phyloP scores from a whole-genome alignment of 2,329 filamentous ascomycete species.

The Corinectria fuckeliana region DNA sequence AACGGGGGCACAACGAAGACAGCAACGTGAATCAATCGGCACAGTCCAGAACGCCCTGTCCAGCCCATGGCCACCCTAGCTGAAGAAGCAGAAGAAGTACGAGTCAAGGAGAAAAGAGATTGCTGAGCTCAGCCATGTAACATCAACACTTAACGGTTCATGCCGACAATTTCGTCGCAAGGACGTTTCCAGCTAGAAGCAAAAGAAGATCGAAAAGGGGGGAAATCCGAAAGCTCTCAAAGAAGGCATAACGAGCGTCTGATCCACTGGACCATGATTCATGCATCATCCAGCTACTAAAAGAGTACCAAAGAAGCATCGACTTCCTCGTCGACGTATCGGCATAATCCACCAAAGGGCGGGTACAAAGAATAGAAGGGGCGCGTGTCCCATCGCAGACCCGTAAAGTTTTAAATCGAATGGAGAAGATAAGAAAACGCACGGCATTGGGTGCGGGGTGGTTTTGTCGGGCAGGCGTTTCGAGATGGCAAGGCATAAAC shows the following conservation, averaged over 20 bases:
- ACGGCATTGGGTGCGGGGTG: slow-evolving; percentile 13
- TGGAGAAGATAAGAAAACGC: slow-evolving; percentile 18
- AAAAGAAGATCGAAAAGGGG: slow-evolving; percentile 11
- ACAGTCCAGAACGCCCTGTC: slow-evolving; percentile 24
- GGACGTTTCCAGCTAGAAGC: slow-evolving; percentile 22
- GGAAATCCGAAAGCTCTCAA: slow-evolving; percentile 22
- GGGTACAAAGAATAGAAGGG: slow-evolving; percentile 15
- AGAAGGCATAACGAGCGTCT: slow-evolving; percentile 32
- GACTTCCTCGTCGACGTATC: slow-evolving; percentile 36
- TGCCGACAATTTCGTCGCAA: slow-evolving; percentile 18
- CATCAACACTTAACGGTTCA: slow-evolving; percentile 26
- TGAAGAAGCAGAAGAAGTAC: slow-evolving; percentile 28
- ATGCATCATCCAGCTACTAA: slow-evolving; percentile 39
- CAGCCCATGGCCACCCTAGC: slow-evolving; percentile 24
- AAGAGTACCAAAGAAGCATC: slow-evolving; percentile 38
- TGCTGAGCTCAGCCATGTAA: slow-evolving; percentile 35
- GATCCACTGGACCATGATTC: slow-evolving; percentile 33
- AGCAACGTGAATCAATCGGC: slow-evolving; percentile 9
- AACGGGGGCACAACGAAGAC: slow-evolving; percentile 13
- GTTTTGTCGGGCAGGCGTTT: slow-evolving; percentile 15
- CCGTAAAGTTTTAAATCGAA: slow-evolving; percentile 27
- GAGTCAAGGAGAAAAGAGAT: slow-evolving; percentile 23
- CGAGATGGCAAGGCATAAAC: slow-evolving; percentile 13
- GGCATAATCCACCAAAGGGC: slow-evolving; percentile 32
- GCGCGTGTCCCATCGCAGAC: slow-evolving; percentile 28